Evolutionary conservation across 345 rosid genomes (phyloP).

Genomic region (Gossypioides kirkii): DNA sequence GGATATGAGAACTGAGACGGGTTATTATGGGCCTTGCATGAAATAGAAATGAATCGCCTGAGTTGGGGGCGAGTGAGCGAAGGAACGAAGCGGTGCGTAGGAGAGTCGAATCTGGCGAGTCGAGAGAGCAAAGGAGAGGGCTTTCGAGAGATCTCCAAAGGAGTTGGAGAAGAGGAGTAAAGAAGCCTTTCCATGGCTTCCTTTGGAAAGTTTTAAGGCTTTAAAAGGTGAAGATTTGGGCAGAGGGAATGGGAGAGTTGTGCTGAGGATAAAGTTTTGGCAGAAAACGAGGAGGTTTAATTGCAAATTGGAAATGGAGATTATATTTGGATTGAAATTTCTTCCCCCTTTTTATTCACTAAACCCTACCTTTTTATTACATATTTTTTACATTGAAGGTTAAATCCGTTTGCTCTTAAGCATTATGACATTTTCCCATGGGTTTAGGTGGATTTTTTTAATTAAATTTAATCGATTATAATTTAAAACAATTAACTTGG

Average conservation of each 20-base stretch:
- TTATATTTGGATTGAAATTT: neutral
- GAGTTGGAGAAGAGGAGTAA: conserved; percentile 50
- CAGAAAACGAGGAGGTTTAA: neutral
- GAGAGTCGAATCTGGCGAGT: conserved; percentile 34
- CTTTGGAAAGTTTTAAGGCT: conserved; percentile 9
- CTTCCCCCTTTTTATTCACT: neutral
- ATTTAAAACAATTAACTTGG: too few relatives aligned
- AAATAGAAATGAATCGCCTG: conserved; percentile 42
- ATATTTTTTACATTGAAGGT: too few relatives aligned
- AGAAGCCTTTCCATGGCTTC: conserved; percentile 94
- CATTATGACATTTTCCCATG: too few relatives aligned
- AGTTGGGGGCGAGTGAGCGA: conserved; percentile 23
- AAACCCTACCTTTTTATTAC: neutral
- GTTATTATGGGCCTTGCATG: conserved; percentile 29
- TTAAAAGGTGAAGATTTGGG: conserved; percentile 6
- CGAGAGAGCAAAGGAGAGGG: conserved; percentile 36
- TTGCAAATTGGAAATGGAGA: conserved; percentile 19
- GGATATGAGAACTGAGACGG: conserved; percentile 15
- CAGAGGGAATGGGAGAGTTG: neutral
- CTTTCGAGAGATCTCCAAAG: conserved; percentile 31
- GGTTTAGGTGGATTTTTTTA: too few relatives aligned
- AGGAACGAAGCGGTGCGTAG: conserved; percentile 26
- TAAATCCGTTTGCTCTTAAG: too few relatives aligned
- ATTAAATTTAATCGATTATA: too few relatives aligned
- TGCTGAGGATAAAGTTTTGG: conserved; percentile 29